Evolutionary conservation across 2,329 filamentous ascomycete genomes (phyloP), one percentile per base, ranked within the genome.

Genomic region (Pseudogymnoascus sp.): DNA sequence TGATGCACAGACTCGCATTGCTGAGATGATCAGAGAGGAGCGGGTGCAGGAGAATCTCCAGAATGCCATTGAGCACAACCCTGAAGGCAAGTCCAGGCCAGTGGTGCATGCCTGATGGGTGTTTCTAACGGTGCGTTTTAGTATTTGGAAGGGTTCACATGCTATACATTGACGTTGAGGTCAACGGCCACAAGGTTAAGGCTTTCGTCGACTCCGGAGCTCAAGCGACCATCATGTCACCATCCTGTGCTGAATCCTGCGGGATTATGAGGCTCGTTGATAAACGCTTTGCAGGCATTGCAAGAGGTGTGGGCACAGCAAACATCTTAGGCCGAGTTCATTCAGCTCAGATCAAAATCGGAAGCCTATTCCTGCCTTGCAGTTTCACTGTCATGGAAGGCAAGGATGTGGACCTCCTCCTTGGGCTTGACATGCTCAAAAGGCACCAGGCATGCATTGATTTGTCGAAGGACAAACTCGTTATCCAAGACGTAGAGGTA

Each of bases 361-460:
- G 93, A 62, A 86, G 83, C 44, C 84, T 93, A 66, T 92, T 91
- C 73, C 81, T 99, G 69, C 88, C 93, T 2, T 97, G 93, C 78
- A 95, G 92, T 65, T 99, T 99, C 75, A 99, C 95, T 2, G 95
- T 99, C 72, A 99, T 99, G 95, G 95, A 99, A 78, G 95, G 95
- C 67, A 99, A 97, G 76, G 87, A 91, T 61, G 95, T 99, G 24
- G 95, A 97, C 74, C 81, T 99, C 16, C 83, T 99, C 1, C 84
- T 99, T 11, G 95, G 95, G 3, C 79, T 99, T 44, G 95, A 99
- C 75, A 99, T 99, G 91, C 82, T 99, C 66, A 97, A 96, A 78
- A 86, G 95, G 40, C 93, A 97, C 76, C 93, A 96, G 76, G 95
- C 93, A 37, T 89, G 84, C 70, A 93, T 99, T 71, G 95, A 99